Percentiles rank a stretch among this genome's conserved stretches.
These are phyloP conservation scores for Sphaerulina vaccinii DNA, from an alignment of 2,329 filamentous ascomycete genomes.

Conservation along the genomic window DNA sequence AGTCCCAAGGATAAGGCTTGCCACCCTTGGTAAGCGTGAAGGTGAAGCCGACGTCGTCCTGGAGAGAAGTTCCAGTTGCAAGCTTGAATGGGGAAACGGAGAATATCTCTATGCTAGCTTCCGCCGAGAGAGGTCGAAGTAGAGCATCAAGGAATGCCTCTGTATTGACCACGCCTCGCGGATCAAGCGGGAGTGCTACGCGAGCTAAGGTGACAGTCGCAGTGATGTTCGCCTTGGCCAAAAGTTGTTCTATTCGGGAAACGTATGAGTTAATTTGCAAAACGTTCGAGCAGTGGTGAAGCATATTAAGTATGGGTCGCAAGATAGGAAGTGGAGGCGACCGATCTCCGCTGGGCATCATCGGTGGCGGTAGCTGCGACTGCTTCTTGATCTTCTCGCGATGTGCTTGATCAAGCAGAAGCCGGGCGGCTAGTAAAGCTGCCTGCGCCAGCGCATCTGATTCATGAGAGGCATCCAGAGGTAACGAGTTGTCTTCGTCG, in stretches of 20 bases:
- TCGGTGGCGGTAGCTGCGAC: constrained; percentile 61
- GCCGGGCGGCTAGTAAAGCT: constrained; percentile 65
- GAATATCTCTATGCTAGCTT: constrained; percentile 2
- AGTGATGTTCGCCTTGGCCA: neutral
- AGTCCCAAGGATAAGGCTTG: neutral
- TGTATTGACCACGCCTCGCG: neutral
- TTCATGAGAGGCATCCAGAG: constrained; percentile 28
- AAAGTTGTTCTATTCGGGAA: neutral
- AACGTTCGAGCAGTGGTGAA: constrained; percentile 2
- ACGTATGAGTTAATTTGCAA: constrained; percentile 1
- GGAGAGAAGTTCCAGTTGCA: neutral
- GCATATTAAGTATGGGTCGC: constrained; percentile 2
- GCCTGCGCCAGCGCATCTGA: constrained; percentile 59
- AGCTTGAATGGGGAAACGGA: neutral
- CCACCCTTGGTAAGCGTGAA: neutral
- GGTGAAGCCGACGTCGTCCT: neutral
- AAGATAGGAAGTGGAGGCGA: constrained; percentile 1
- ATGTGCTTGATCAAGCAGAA: constrained; percentile 78
- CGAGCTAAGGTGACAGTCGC: neutral
- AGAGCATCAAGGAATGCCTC: neutral
- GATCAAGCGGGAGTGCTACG: neutral
- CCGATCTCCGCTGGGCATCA: constrained; percentile 50
- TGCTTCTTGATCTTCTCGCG: constrained; percentile 69
- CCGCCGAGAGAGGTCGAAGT: neutral
- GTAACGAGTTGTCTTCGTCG: constrained; percentile 20